phyloP scores from a whole-genome alignment of 1,139 yeast genomes.

The Lodderomyces beijingensis region DNA sequence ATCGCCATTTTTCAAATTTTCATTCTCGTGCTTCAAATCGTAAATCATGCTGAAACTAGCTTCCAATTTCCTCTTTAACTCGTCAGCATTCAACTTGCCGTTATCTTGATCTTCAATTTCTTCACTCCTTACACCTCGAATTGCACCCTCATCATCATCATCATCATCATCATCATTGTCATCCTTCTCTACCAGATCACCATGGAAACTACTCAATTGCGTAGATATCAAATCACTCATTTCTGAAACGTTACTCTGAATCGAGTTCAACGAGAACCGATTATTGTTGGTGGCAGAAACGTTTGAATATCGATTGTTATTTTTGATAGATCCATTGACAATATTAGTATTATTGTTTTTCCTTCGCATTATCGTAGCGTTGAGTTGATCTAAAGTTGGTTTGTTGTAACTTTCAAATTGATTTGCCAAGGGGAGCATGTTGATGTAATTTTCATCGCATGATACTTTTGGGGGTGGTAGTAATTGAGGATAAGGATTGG shows the following conservation, averaged over 20 bases:
- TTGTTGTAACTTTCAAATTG: constrained; percentile 30
- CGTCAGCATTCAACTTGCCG: constrained; percentile 30
- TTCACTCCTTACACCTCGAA: background rate
- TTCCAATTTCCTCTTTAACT: constrained; percentile 32
- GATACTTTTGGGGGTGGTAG: constrained; percentile 11
- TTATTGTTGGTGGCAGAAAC: constrained; percentile 12
- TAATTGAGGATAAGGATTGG: too few species aligned
- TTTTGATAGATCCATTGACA: background rate
- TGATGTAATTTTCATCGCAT: constrained; percentile 28
- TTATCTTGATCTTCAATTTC: constrained; percentile 3
- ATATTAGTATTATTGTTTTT: background rate
- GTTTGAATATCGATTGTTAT: constrained; percentile 6
- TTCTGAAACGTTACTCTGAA: constrained; percentile 41
- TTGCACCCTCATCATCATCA: background rate
- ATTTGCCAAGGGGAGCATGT: constrained; percentile 18
- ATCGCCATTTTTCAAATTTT: constrained; percentile 11
- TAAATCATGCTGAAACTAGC: constrained; percentile 39
- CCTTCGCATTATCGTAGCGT: background rate
- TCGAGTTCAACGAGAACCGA: constrained; percentile 38
- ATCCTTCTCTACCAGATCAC: background rate
- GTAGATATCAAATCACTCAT: constrained; percentile 39
- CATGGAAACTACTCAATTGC: constrained; percentile 28
- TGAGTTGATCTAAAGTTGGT: constrained; percentile 30
- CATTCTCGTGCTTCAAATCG: constrained; percentile 30
- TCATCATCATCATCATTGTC: background rate